Conservation (phyloP, 2,329 filamentous ascomycete genomes). For the Aspergillus tubingensis region DNA sequence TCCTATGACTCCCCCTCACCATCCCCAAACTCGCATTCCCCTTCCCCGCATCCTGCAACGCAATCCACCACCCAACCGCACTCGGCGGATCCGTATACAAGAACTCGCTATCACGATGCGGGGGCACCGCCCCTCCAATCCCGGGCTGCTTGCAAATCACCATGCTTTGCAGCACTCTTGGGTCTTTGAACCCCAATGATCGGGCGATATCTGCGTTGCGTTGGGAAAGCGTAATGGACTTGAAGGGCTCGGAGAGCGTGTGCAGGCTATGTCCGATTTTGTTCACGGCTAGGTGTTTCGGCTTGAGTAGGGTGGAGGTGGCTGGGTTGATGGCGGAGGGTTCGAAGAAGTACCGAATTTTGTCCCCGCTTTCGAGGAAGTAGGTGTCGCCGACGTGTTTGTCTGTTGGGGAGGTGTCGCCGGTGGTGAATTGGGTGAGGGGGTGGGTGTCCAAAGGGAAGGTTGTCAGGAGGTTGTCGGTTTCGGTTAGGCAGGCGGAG, state of each 20-base stretch:
- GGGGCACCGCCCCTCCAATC: slow-evolving; percentile 86
- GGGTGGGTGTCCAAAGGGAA: slow-evolving; percentile 84
- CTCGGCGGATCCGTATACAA: slow-evolving; percentile 85
- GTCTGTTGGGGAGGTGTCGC: slow-evolving; percentile 60
- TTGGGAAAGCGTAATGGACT: slow-evolving; percentile 47
- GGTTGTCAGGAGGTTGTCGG: slow-evolving; percentile 68
- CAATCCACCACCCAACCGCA: slow-evolving; percentile 97
- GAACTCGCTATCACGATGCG: slow-evolving; percentile 92
- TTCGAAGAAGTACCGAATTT: slow-evolving; percentile 96
- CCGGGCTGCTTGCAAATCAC: slow-evolving; percentile 98
- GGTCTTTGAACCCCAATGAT: slow-evolving; percentile 72
- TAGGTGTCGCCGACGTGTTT: slow-evolving; percentile 89
- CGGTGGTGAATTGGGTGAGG: slow-evolving; percentile 91
- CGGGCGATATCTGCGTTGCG: slow-evolving; percentile 66
- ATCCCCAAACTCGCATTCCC: slow-evolving; percentile 91
- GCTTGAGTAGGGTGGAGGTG: slow-evolving; percentile 61
- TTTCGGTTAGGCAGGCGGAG: slow-evolving; percentile 70
- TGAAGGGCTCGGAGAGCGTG: slow-evolving; percentile 67
- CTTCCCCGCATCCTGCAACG: slow-evolving; percentile 83
- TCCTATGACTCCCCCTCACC: slow-evolving; percentile 67
- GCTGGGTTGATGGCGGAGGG: slow-evolving; percentile 72
- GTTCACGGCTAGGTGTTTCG: slow-evolving; percentile 85
- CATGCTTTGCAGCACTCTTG: slow-evolving; percentile 87
- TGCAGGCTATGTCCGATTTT: slow-evolving; percentile 82
- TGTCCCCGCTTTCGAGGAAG: slow-evolving; percentile 86